Percentiles rank a stretch among this genome's conserved stretches.
phyloP scores from a whole-genome alignment of 140 eudicot species.

The Oenanthe javanica region DNA sequence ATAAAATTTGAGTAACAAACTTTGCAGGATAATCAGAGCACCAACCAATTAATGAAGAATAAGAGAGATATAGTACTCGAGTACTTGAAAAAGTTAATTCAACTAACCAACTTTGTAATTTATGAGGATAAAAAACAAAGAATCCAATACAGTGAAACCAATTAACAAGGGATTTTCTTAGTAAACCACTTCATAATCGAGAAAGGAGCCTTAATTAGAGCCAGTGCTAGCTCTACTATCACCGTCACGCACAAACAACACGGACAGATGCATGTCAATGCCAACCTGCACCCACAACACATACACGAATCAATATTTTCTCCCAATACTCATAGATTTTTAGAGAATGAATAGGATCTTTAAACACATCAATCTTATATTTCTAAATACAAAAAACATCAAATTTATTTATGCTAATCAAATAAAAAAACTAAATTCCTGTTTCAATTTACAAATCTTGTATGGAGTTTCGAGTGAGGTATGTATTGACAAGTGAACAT shows the following conservation, averaged over 20 bases:
- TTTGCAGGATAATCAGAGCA: not conserved
- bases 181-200: conserved; percentile 86
- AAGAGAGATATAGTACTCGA: not conserved
- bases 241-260: conserved; percentile 90
- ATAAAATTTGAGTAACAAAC: not conserved
- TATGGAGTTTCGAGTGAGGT: not conserved
- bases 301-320: not conserved
- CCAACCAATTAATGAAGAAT: not conserved
- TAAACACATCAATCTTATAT: not conserved
- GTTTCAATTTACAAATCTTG: not conserved
- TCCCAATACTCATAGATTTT: no score
- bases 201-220: conserved; percentile 78
- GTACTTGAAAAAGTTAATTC: not conserved
- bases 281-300: conserved; percentile 29
- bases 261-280: conserved; percentile 75
- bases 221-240: conserved; percentile 59
- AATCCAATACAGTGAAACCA: not conserved
- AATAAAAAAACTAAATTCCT: no score
- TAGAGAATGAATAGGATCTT: not conserved
- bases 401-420: not conserved
- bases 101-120: not conserved
- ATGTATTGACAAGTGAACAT: not conserved
- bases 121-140: not conserved
- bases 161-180: conserved; percentile 67
- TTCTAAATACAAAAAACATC: not conserved